Percentiles rank a stretch among this genome's conserved stretches.
Evolutionary conservation across 2,329 filamentous ascomycete genomes (phyloP).

Genomic region (Penicillium nordicum): DNA sequence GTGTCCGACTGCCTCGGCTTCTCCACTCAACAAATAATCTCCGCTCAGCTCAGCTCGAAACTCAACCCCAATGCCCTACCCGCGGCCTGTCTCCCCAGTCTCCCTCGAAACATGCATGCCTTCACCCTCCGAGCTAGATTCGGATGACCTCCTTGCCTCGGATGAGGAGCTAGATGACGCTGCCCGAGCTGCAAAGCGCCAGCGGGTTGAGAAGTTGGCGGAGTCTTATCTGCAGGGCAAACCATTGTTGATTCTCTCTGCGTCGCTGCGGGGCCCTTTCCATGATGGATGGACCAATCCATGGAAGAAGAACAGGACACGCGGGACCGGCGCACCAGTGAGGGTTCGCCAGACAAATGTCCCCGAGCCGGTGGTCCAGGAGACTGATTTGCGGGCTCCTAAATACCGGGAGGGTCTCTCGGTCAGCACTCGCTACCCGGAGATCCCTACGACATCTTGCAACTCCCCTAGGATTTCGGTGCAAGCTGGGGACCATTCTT

Average conservation of each 20-base stretch:
- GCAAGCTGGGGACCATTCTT: not conserved
- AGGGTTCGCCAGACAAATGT: not conserved
- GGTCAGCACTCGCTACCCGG: not conserved
- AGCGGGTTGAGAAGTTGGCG: conserved; percentile 42
- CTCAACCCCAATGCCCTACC: conserved; percentile 31
- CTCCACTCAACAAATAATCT: not conserved
- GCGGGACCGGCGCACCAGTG: not conserved
- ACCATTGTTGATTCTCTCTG: conserved; percentile 46
- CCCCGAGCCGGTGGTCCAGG: conserved; percentile 24
- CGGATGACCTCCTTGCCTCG: conserved; percentile 32
- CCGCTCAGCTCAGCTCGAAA: conserved; percentile 2
- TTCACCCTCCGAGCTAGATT: conserved; percentile 24
- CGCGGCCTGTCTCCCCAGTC: conserved; percentile 33
- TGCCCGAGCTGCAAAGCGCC: conserved; percentile 36
- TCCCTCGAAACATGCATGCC: conserved; percentile 35
- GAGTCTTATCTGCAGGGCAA: conserved; percentile 43
- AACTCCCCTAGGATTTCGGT: not conserved
- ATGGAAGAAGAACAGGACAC: conserved; percentile 36
- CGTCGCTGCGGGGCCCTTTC: conserved; percentile 46
- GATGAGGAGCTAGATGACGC: conserved; percentile 40
- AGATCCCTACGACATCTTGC: not conserved
- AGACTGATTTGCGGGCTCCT: conserved; percentile 27
- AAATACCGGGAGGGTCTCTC: conserved; percentile 18
- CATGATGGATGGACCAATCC: conserved; percentile 46
- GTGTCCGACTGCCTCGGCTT: conserved; percentile 20